These are phyloP conservation scores for Globisporangium megalacanthum DNA, from an alignment of 352 stramenopile genomes.

Conservation along the genomic window DNA sequence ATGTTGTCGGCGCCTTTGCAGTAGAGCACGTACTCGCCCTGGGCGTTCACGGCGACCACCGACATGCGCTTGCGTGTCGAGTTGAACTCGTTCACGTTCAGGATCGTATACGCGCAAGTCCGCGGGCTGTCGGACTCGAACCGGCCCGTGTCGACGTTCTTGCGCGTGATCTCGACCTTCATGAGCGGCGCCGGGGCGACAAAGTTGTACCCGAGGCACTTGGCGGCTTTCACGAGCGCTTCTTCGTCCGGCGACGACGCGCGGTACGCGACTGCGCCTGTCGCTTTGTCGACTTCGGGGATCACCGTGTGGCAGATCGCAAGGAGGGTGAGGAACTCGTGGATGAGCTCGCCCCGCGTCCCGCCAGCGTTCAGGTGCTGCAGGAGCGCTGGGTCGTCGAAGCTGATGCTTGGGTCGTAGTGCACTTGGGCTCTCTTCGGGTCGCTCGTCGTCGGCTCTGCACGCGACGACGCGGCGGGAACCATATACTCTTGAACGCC, in stretches of 20 bases:
- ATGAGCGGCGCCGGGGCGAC: constrained; percentile 48
- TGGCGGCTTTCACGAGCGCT: constrained; percentile 88
- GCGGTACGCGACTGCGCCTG: constrained; percentile 67
- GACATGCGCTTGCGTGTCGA: constrained; percentile 97
- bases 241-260: constrained; percentile 91
- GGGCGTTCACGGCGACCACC: constrained; percentile 81
- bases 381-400: constrained; percentile 61
- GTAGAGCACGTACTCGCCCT: constrained; percentile 42
- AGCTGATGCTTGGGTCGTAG: constrained; percentile 62
- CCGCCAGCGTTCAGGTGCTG: constrained; percentile 26
- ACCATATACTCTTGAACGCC: too few relatives aligned
- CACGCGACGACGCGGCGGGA: too few relatives aligned
- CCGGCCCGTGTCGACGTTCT: constrained; percentile 39
- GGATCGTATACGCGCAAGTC: too few relatives aligned
- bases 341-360: constrained; percentile 21
- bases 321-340: constrained; percentile 70
- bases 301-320: constrained; percentile 77
- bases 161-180: constrained; percentile 45
- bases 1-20: constrained; percentile 85
- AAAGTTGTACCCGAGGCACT: constrained; percentile 82
- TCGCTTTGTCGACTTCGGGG: constrained; percentile 44
- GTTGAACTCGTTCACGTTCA: constrained; percentile 51
- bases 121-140: constrained; percentile 87
- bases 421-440: constrained; percentile 47
- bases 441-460: too few relatives aligned